Evolutionary conservation across 495 filamentous ascomycete genomes (phyloP).

Genomic region (Penicillium pancosmium): DNA sequence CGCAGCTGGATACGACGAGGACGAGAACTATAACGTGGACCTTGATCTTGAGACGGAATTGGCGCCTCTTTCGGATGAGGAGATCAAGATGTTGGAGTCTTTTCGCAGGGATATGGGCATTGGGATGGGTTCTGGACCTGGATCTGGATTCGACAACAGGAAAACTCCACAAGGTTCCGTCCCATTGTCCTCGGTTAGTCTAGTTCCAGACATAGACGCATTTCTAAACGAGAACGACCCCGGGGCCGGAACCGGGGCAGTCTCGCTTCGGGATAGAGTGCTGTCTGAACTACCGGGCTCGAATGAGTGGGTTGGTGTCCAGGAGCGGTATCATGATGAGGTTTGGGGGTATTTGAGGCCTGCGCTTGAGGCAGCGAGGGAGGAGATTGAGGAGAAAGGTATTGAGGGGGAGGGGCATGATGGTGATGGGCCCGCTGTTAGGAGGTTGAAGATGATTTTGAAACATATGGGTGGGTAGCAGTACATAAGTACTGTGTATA

Average conservation of each 20-base stretch:
- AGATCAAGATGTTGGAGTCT: conserved; percentile 41
- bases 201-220: conserved; percentile 48
- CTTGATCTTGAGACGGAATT: neutral
- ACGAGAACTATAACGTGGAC: neutral
- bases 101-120: conserved; percentile 27
- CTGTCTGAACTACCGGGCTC: conserved; percentile 37
- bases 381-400: conserved; percentile 54
- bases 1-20: conserved; percentile 34
- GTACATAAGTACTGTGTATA: no score
- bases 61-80: conserved; percentile 27
- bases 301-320: conserved; percentile 60
- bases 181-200: conserved; percentile 34
- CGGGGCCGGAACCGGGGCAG: neutral
- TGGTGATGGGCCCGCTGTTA: conserved; percentile 46
- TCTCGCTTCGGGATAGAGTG: conserved; percentile 23
- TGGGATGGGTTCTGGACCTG: neutral
- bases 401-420: conserved; percentile 37
- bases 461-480: conserved; percentile 38
- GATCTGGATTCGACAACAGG: neutral
- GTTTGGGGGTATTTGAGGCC: conserved; percentile 75
- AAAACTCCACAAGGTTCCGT: neutral
- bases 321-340: conserved; percentile 71
- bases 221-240: conserved; percentile 30
- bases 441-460: conserved; percentile 54
- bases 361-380: conserved; percentile 62